phyloP scores from a whole-genome alignment of 2,329 filamentous ascomycete genomes.

The Chalaropsis thielavioides region DNA sequence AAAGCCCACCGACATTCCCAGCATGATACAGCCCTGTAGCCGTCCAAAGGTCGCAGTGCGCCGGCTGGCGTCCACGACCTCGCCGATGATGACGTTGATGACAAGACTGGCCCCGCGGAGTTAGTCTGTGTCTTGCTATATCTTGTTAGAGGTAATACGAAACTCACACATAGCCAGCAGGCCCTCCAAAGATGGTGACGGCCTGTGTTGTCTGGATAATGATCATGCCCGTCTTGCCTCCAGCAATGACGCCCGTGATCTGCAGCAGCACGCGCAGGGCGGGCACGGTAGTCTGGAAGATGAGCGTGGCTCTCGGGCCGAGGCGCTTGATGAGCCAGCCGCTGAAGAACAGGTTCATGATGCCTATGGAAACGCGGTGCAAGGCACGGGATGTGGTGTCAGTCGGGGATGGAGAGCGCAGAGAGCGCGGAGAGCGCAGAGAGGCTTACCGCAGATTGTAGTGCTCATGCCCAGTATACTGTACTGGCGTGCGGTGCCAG shows the following conservation, averaged over 20 bases:
- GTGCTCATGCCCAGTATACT: constrained; percentile 53
- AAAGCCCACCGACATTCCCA: constrained; percentile 50
- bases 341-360: constrained; percentile 52
- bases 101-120: constrained; percentile 31
- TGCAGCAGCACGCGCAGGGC: constrained; percentile 49
- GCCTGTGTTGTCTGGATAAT: constrained; percentile 54
- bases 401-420: not conserved
- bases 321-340: constrained; percentile 52
- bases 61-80: constrained; percentile 43
- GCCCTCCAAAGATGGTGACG: constrained; percentile 54
- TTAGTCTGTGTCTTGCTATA: not conserved
- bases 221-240: constrained; percentile 47
- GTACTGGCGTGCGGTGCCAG: constrained; percentile 47
- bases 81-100: constrained; percentile 53
- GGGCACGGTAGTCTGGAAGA: constrained; percentile 49
- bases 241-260: constrained; percentile 47
- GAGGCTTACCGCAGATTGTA: constrained; percentile 42
- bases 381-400: not conserved
- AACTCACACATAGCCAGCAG: constrained; percentile 47
- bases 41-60: constrained; percentile 51
- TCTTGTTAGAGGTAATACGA: not conserved
- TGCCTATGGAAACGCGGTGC: constrained; percentile 24
- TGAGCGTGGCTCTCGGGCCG: constrained; percentile 47
- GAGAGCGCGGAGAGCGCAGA: not conserved
- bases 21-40: constrained; percentile 51